phyloP scores from a whole-genome alignment of 768 basidiomycete genomes.

The Lepiota brunneoincarnata region DNA sequence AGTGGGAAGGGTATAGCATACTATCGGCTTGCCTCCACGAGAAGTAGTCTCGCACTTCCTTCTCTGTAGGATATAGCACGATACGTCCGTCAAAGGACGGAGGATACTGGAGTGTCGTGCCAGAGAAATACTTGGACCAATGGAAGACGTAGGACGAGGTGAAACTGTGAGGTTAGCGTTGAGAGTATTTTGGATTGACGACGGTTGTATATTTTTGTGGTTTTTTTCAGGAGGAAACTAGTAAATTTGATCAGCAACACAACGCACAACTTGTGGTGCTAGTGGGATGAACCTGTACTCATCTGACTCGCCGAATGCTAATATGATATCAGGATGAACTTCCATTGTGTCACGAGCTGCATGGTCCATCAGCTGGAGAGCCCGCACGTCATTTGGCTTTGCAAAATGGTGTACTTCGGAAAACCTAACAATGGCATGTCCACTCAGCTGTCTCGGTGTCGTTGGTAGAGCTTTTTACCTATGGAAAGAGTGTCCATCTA shows the following conservation, averaged over 20 bases:
- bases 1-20: slow-evolving; percentile 37
- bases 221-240: slow-evolving; percentile 84
- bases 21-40: slow-evolving; percentile 96
- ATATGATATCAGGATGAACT: slow-evolving; percentile 76
- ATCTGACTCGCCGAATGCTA: slow-evolving; percentile 96
- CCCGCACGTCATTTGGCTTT: slow-evolving; percentile 91
- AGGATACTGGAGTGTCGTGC: slow-evolving; percentile 70
- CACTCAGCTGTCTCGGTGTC: not conserved
- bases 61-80: slow-evolving; percentile 72
- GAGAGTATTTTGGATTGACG: slow-evolving; percentile 85
- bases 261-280: not conserved
- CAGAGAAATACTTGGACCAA: slow-evolving; percentile 80
- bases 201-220: slow-evolving; percentile 79
- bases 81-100: slow-evolving; percentile 93
- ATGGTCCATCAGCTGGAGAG: slow-evolving; percentile 87
- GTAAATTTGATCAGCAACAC: not conserved
- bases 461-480: slow-evolving; percentile 44
- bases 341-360: slow-evolving; percentile 83
- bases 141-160: slow-evolving; percentile 88
- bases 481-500: slow-evolving; percentile 95
- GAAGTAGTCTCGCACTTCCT: slow-evolving; percentile 87
- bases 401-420: slow-evolving; percentile 77
- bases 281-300: slow-evolving; percentile 75
- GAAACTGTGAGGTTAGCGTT: slow-evolving; percentile 80
- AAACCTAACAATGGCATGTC: slow-evolving; percentile 51